Conservation (phyloP, 2,329 filamentous ascomycete species). For the Hymenotorrendiella dingleyae region DNA sequence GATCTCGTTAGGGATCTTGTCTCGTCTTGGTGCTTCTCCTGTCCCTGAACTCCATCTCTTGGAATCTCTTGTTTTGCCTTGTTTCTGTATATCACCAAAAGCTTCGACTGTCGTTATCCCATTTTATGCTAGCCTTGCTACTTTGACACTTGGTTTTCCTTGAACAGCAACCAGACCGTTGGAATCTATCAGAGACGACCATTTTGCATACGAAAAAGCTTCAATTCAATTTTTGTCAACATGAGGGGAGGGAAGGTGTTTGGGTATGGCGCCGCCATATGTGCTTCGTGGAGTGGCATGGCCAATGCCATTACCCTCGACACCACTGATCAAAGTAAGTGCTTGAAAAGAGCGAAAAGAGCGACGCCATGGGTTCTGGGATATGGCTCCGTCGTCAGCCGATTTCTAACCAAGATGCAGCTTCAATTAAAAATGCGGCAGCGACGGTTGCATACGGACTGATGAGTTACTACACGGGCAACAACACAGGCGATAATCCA, state of each 20-base stretch:
- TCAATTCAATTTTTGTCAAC: background rate
- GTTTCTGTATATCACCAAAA: background rate
- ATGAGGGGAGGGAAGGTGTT: constrained; percentile 13
- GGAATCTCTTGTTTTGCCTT: constrained; percentile 2
- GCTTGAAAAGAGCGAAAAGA: too few relatives aligned
- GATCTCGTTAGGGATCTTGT: background rate
- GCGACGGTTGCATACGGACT: constrained; percentile 37
- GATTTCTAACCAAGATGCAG: constrained; percentile 10
- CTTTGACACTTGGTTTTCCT: background rate
- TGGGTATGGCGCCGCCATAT: constrained; percentile 11
- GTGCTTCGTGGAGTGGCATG: constrained; percentile 11
- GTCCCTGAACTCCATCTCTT: background rate
- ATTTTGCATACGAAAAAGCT: background rate
- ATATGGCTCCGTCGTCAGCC: background rate
- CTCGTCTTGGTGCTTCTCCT: background rate
- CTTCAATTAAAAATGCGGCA: constrained; percentile 29
- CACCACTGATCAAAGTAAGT: constrained; percentile 13
- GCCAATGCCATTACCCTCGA: constrained; percentile 14
- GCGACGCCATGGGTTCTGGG: too few relatives aligned
- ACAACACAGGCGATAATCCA: constrained; percentile 41
- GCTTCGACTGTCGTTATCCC: background rate
- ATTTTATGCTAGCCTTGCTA: background rate
- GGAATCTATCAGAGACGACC: background rate
- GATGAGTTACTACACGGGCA: constrained; percentile 45
- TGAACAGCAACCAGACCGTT: too few relatives aligned